Evolutionary conservation across 768 basidiomycete genomes (phyloP).

Genomic region (Rhizopogon salebrosus): DNA sequence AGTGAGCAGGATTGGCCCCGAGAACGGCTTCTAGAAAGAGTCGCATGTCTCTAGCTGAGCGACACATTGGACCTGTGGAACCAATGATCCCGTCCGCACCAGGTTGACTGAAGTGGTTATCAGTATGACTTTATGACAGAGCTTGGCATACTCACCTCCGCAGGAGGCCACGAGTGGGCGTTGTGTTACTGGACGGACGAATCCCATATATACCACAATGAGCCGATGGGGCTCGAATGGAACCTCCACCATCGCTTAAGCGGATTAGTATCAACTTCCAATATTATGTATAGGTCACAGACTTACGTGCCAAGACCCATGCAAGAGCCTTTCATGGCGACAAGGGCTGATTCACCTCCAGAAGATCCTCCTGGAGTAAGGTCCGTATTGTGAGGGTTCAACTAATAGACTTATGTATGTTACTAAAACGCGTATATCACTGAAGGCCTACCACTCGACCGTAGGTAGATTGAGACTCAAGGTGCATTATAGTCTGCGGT

Average conservation of each 20-base stretch:
- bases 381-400: conserved; percentile 40
- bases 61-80: conserved; percentile 22
- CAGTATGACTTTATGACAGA: neutral
- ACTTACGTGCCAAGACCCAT: conserved; percentile 38
- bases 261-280: neutral
- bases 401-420: conserved; percentile 13
- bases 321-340: conserved; percentile 41
- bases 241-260: conserved; percentile 26
- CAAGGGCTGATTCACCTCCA: conserved; percentile 45
- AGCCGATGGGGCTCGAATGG: conserved; percentile 34
- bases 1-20: conserved; percentile 33
- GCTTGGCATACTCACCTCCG: conserved; percentile 15
- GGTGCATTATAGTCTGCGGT: conserved; percentile 37
- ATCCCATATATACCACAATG: conserved; percentile 38
- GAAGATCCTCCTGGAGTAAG: conserved; percentile 46
- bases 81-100: conserved; percentile 14
- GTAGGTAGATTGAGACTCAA: conserved; percentile 31
- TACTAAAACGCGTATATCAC: conserved; percentile 18
- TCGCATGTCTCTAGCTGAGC: conserved; percentile 20
- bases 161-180: conserved; percentile 14
- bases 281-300: conserved; percentile 5
- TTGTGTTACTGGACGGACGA: conserved; percentile 31
- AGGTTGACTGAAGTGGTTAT: conserved; percentile 18
- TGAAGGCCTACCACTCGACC: conserved; percentile 21
- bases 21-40: conserved; percentile 18